Base-by-base conservation (phyloP, 1,139 yeast genomes). In the Diutina siamensis region DNA sequence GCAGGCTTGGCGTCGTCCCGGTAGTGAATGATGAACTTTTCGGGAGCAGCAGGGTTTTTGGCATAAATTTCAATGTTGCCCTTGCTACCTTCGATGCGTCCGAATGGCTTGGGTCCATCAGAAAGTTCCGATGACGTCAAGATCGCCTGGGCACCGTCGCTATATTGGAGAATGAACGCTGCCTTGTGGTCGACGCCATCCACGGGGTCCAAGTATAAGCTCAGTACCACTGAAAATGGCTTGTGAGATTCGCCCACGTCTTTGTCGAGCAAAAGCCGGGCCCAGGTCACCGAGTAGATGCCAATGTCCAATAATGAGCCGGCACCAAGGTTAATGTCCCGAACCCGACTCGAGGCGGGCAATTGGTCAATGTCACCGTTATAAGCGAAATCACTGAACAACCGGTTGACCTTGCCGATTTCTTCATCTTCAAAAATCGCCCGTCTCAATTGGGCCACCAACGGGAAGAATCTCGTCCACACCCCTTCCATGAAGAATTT, bases 381-480 rank as follows among this genome's bases (percentile, higher is more conserved):
- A 40, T 28, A 40, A 12, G 53, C 49, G 31, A 50, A 48, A 22
- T 51, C 53, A 3, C 48, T 48, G 25, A 35, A 35, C 46, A 76
- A 59, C 27, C 78, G 60, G 51, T 62, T 60, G 17, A 75, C 59
- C 17, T 67, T 68, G 2, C 83, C 83, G 49, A 78, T 55, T 13
- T 65, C 59, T 49, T 66, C 61, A 28, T 75, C 70, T 25, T 68
- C 64, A 51, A 68, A 72, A 31, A 78, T 55, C 48, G 65, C 59
- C 33, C 64, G 49, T 49, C 67, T 62, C 46, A 76, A 59, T 27
- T 63, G 63, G 22, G 56, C 48, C 35, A 72, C 63, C 18, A 74
- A 54, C 1, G 84, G 84, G 63, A 78, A 74, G 55, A 74, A 78
- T 45, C 83, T 63, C 2, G 83, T 74, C 85, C 85, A 79, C 47